Conservation (phyloP, 768 basidiomycete genomes). For the Termitomyces sp. region DNA sequence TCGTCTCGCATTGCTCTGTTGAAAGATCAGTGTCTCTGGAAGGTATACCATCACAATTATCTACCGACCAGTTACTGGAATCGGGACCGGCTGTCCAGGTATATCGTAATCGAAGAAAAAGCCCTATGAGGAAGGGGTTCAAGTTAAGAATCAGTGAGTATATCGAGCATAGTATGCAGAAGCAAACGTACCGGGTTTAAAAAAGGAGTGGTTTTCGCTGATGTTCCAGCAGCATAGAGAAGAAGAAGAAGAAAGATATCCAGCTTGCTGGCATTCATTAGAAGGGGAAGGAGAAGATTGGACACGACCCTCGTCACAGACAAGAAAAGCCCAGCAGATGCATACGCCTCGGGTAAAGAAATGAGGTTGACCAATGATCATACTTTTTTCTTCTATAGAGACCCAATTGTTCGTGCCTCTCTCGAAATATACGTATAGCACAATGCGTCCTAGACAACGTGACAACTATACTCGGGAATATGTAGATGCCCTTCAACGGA, state of each 20-base stretch:
- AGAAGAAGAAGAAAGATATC: not conserved
- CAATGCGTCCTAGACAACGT: not conserved
- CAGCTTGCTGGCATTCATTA: not conserved
- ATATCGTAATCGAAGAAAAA: not conserved
- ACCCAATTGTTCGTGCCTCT: not conserved
- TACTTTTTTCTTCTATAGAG: not conserved
- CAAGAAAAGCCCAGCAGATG: not conserved
- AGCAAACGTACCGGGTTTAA: not conserved
- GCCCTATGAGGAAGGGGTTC: not conserved
- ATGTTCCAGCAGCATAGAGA: not conserved
- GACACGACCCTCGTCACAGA: not conserved
- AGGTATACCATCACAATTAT: too few species aligned
- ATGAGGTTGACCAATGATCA: too few species aligned
- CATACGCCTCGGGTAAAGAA: too few species aligned
- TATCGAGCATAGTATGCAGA: too few species aligned
- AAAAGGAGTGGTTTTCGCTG: not conserved
- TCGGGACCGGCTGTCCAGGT: not conserved
- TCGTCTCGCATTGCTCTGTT: not conserved
- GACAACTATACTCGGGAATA: too few species aligned
- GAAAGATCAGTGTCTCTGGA: too few species aligned
- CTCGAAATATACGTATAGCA: not conserved
- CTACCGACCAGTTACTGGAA: not conserved
- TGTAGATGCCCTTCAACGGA: not conserved
- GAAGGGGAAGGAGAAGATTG: not conserved
- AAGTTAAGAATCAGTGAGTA: too few species aligned